Conservation (phyloP, 2,329 filamentous ascomycete species). For the Botrytis cinerea region DNA sequence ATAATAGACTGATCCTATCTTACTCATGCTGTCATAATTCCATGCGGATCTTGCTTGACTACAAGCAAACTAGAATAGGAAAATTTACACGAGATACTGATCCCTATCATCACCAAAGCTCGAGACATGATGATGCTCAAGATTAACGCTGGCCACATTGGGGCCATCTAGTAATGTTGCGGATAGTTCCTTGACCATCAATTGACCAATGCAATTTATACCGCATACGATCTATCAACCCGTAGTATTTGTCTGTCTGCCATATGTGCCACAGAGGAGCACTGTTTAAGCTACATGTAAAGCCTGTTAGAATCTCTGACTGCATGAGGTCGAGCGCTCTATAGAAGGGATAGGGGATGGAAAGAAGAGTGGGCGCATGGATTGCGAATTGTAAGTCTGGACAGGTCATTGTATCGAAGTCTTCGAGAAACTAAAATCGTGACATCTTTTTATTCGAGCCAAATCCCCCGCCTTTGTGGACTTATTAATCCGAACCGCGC, state of each 20-base stretch:
- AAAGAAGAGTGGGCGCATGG: neutral
- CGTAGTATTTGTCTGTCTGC: constrained; percentile 4
- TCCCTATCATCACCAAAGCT: constrained; percentile 1
- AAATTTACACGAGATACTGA: neutral
- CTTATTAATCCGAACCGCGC: constrained; percentile 10
- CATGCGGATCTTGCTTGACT: neutral
- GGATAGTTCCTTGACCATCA: neutral
- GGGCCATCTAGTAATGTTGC: constrained; percentile 1
- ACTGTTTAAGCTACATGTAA: constrained; percentile 8
- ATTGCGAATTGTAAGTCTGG: neutral
- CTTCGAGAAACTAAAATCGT: constrained; percentile 18
- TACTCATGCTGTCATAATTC: neutral
- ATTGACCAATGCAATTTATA: neutral
- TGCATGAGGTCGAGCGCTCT: neutral
- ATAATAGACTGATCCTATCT: neutral
- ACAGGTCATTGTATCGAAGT: constrained; percentile 12
- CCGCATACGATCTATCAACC: constrained; percentile 1
- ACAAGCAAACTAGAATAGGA: constrained; percentile 1
- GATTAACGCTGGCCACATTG: constrained; percentile 19
- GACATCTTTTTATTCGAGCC: constrained; percentile 13
- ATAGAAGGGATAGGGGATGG: too few species aligned
- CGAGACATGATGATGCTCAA: constrained; percentile 4
- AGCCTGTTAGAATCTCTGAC: neutral
- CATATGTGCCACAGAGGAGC: neutral
- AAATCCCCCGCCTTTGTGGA: neutral